These are phyloP conservation scores for Alternaria gaisen DNA, from an alignment of 2,329 filamentous ascomycete genomes.

Conservation along the genomic window DNA sequence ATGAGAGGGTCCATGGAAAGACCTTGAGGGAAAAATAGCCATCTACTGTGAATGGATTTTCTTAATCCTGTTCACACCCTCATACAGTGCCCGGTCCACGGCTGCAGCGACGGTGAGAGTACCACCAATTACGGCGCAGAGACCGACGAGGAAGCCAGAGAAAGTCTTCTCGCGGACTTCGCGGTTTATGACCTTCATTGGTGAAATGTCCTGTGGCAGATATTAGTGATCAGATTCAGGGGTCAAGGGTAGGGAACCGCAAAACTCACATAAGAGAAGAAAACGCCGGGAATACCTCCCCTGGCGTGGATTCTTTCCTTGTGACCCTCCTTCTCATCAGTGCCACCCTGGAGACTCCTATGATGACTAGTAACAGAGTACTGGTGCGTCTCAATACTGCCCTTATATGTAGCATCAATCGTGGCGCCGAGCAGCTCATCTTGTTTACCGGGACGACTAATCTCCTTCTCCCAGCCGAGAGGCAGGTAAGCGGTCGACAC, in stretches of 20 bases:
- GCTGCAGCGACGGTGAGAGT: slow-evolving; percentile 96
- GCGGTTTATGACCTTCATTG: slow-evolving; percentile 99
- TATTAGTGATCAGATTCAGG: slow-evolving; percentile 16
- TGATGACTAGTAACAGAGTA: slow-evolving; percentile 98
- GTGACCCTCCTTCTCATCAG: slow-evolving; percentile 86
- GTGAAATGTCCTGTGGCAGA: slow-evolving; percentile 85
- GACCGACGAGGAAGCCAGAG: slow-evolving; percentile 88
- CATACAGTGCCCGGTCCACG: slow-evolving; percentile 88
- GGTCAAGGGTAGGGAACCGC: background rate
- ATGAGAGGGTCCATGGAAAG: background rate
- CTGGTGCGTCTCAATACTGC: slow-evolving; percentile 96
- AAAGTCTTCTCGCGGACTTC: slow-evolving; percentile 91
- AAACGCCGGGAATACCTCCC: slow-evolving; percentile 95
- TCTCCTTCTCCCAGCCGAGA: slow-evolving; percentile 79
- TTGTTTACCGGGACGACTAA: slow-evolving; percentile 51
- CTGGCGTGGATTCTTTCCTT: slow-evolving; percentile 88
- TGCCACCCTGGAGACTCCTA: slow-evolving; percentile 83
- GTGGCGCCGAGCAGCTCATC: slow-evolving; percentile 60
- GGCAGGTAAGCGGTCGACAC: slow-evolving; percentile 95
- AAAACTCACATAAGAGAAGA: slow-evolving; percentile 90
- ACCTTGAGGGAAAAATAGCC: background rate
- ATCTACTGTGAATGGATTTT: slow-evolving; percentile 75
- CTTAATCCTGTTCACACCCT: slow-evolving; percentile 83
- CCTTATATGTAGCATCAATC: slow-evolving; percentile 67
- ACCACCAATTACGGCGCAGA: slow-evolving; percentile 93